Base-by-base conservation (phyloP, 1,284 basidiomycete species). In the Cystobasidium sp. region DNA sequence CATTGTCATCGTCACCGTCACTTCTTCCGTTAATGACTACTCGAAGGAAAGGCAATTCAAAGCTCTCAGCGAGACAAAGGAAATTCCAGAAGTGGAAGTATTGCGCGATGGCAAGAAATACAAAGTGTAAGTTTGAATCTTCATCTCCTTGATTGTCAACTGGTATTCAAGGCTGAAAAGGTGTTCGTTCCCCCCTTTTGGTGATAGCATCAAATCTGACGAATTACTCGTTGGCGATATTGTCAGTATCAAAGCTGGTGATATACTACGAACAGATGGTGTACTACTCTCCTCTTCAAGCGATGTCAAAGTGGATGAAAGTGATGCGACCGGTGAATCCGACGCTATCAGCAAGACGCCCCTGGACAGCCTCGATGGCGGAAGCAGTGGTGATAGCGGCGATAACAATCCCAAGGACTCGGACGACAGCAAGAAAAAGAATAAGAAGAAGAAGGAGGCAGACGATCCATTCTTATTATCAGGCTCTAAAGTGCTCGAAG, bases 311-410 rank as follows among this genome's bases (percentile, higher is more conserved):
- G 75, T 75, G 22, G 76, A 77, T 44, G 76, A 77, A 41, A 76
- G 75, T 64, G 75, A 75, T 52, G 76, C 75, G 20, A 77, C 76
- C 3, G 76, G 76, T n/a, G 76, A 77, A 76, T 76, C 75, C 47
- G 76, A 77, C 63, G 53, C 75, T 7, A 77, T 77, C 47, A 70
- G 62, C 44, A 77, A 77, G 62, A 63, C 68, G 9, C 46, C 56
- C 12, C 62, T 75, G 37, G 46, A 69, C 20, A 22, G 31, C 24
- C n/a, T 24, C 3, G 37, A 70, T 20, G 55, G 43, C n/a, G 65
- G 39, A 3, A 46, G 24, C 12, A 52, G 39, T 9, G 20, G 3
- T 16, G 37, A 20, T 6, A 18, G 6, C 46, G 39, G 43, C n/a
- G 53, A 59, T 31, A 47, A 43, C 20, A 46, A 70, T n/a, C 18